These are phyloP conservation scores for Aegilops bicornis DNA, from an alignment of 176 grass and related monocot genomes.

Conservation along the genomic window DNA sequence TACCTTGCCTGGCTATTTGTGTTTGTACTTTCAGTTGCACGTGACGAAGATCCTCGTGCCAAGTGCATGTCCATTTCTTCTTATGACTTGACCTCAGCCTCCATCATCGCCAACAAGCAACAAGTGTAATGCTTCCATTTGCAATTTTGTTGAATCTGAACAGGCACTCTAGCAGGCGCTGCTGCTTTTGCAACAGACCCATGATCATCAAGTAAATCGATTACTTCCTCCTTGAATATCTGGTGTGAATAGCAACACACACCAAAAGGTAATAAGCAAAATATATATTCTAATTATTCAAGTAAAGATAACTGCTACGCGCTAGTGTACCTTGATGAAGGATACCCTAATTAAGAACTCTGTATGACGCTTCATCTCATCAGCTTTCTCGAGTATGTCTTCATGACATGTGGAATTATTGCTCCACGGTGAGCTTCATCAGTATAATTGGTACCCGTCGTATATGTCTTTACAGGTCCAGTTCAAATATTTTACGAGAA, in stretches of 20 bases:
- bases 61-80: slow-evolving; percentile 88
- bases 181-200: neutral
- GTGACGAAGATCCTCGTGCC: slow-evolving; percentile 58
- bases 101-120: slow-evolving; percentile 80
- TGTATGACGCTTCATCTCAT: no score
- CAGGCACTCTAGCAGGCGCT: slow-evolving; percentile 19
- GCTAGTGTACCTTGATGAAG: no score
- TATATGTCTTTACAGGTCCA: no score
- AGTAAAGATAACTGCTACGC: no score
- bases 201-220: slow-evolving; percentile 83
- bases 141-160: slow-evolving; percentile 86
- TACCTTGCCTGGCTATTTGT: slow-evolving; percentile 45
- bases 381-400: slow-evolving; percentile 1
- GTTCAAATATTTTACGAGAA: no score
- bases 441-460: no score
- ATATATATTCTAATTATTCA: no score
- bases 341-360: no score
- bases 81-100: slow-evolving; percentile 80
- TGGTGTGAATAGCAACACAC: slow-evolving; percentile 28
- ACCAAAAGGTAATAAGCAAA: no score
- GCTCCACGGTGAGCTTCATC: slow-evolving; percentile 60
- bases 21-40: slow-evolving; percentile 46
- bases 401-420: slow-evolving; percentile 89
- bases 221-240: slow-evolving; percentile 98
- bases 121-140: slow-evolving; percentile 58